phyloP scores from a whole-genome alignment of 2,329 filamentous ascomycete genomes.

The Ophiostoma ips region DNA sequence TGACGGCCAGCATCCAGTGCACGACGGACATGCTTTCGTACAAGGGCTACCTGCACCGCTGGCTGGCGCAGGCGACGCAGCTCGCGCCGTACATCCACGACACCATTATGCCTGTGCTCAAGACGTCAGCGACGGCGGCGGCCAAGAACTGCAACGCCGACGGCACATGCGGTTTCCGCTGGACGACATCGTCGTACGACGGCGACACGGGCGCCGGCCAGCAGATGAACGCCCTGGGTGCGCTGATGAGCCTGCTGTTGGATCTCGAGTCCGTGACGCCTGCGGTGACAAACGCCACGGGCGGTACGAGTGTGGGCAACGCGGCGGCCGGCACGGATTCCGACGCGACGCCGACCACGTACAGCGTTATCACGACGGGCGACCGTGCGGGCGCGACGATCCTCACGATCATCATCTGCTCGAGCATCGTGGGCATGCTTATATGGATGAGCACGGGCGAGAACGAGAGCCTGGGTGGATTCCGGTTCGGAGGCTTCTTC shows the following conservation, averaged over 20 bases:
- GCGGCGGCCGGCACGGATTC: conserved; percentile 18
- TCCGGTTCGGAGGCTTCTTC: conserved; percentile 6
- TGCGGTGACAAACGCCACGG: conserved; percentile 27
- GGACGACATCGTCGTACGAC: conserved; percentile 31
- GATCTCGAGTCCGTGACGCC: conserved; percentile 14
- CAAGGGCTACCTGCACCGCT: conserved; percentile 56
- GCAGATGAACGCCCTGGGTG: conserved; percentile 36
- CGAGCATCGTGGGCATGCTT: conserved; percentile 21
- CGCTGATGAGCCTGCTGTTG: conserved; percentile 32
- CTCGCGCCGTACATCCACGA: conserved; percentile 45
- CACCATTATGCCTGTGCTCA: conserved; percentile 43
- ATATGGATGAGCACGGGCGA: conserved; percentile 23
- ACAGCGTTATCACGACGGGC: conserved; percentile 16
- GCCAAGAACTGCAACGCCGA: conserved; percentile 44
- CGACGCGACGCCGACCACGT: not conserved
- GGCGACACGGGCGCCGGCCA: conserved; percentile 35
- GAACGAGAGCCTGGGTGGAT: conserved; percentile 7
- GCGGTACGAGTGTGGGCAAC: conserved; percentile 27
- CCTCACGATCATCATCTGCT: conserved; percentile 23
- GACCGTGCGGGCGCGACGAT: conserved; percentile 29
- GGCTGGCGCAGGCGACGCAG: conserved; percentile 46
- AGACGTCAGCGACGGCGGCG: conserved; percentile 43
- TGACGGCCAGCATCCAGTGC: conserved; percentile 32
- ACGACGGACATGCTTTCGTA: conserved; percentile 59
- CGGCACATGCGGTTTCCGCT: conserved; percentile 53